Evolutionary conservation across 805 yeast species (phyloP).

Genomic region (Pichia sporocuriosa): DNA sequence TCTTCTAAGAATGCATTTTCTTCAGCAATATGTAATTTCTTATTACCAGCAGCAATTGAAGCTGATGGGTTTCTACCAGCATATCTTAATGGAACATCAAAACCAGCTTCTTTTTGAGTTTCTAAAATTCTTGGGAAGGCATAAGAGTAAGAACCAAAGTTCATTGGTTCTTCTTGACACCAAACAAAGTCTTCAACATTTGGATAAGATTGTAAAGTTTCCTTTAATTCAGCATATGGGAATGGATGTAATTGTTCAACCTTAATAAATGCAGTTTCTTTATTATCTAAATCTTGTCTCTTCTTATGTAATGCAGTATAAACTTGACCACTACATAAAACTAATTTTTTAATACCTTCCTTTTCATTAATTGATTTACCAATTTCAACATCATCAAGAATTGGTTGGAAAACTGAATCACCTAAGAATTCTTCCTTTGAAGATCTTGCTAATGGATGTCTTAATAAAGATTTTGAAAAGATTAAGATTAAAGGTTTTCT

Average conservation of each 20-base stretch:
- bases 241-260: conserved; percentile 96
- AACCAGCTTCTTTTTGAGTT: conserved; percentile 65
- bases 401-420: conserved; percentile 90
- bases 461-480: conserved; percentile 88
- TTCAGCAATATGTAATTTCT: conserved; percentile 79
- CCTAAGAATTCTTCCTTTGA: conserved; percentile 76
- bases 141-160: conserved; percentile 85
- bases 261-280: conserved; percentile 80
- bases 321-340: conserved; percentile 88
- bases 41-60: conserved; percentile 95
- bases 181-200: conserved; percentile 82
- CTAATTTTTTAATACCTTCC: conserved; percentile 82
- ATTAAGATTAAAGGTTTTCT: conserved; percentile 82
- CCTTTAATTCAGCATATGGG: conserved; percentile 94
- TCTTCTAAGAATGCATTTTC: conserved; percentile 82
- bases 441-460: conserved; percentile 97
- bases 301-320: conserved; percentile 86
- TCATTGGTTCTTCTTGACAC: conserved; percentile 98
- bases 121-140: conserved; percentile 80
- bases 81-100: conserved; percentile 58
- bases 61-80: conserved; percentile 99
- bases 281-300: conserved; percentile 71
- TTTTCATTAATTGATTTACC: conserved; percentile 70
- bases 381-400: conserved; percentile 85
- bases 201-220: conserved; percentile 72